Evolutionary conservation across 257 asterid genomes (phyloP), one percentile per base, ranked within the genome.

Genomic region (Solanum pinnatisectum): DNA sequence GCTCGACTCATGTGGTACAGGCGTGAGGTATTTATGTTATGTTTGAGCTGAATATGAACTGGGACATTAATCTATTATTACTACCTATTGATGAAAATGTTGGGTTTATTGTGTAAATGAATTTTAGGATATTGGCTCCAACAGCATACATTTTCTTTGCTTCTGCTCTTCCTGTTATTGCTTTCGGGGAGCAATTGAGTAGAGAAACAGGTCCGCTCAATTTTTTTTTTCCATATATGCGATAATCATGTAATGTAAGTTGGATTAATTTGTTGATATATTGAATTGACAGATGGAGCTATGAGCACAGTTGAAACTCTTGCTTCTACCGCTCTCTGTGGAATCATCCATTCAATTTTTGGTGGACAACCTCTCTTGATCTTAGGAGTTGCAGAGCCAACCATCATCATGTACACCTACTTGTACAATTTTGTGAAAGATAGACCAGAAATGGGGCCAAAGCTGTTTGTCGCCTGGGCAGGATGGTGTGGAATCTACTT

Each of bases 361-460:
- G 98, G 99, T 49, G 99, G 99, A 85, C 98, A 96, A 81, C 99
- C 99, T 49, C 91, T 96, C n/a, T 86, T 96, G 93, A 94, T 96
- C 85, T 88, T 96, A 87, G 99, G 99, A 87, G 98, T 96, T 90
- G 99, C 99, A 73, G 99, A 96, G 85, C 99, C 99, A 2, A 96
- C 99, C 37, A 95, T 96, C 87, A 96, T 96, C 65, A 96, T 96
- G 99, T 96, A 96, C 83, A 89, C 95, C 49, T 95, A 95, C 90
- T 90, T 96, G 90, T 95, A 94, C 91, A 86, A 77, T 91, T 95
- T 96, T 52, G 91, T 95, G 33, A 89, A 87, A 89, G 88, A 76
- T 67, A 91, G 96, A 73, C 90, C 92, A 27, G 92, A 85, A 27
- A 91, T 96, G 67, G 98, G 99, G 86, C 90, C 79, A 60, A 93